These are phyloP conservation scores for Plasmodium cynomolgi DNA, from an alignment of 169 alveolate genomes.

Conservation along the genomic window DNA sequence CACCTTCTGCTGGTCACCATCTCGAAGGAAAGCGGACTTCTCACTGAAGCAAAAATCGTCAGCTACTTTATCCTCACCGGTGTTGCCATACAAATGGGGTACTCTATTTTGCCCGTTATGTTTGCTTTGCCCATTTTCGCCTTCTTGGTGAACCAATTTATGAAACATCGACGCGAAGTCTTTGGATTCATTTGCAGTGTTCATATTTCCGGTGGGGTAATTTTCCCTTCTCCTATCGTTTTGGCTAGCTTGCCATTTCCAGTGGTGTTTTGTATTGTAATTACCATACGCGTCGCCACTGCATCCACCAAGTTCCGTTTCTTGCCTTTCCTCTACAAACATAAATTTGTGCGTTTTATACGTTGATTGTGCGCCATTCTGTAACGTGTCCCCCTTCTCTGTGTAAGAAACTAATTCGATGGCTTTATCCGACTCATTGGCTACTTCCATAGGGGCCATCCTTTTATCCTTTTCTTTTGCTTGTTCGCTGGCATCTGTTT, in stretches of 20 bases:
- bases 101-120: not conserved
- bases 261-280: not conserved
- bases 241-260: not conserved
- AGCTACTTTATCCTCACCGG: not conserved
- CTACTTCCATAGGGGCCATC: not conserved
- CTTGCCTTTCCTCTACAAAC: not conserved
- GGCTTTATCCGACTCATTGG: not conserved
- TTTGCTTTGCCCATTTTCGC: not conserved
- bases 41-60: not conserved
- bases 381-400: not conserved
- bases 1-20: slow-evolving; percentile 1
- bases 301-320: not conserved
- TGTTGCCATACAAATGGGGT: not conserved
- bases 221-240: not conserved
- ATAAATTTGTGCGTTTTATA: not conserved
- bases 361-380: not conserved
- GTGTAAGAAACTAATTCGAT: not conserved
- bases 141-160: not conserved
- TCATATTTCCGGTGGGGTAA: not conserved
- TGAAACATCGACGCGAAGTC: slow-evolving; percentile 11
- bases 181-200: not conserved
- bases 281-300: not conserved
- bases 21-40: not conserved
- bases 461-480: not conserved
- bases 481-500: not conserved